Evolutionary conservation across 768 basidiomycete genomes (phyloP).

Genomic region (Naganishia antarctica): DNA sequence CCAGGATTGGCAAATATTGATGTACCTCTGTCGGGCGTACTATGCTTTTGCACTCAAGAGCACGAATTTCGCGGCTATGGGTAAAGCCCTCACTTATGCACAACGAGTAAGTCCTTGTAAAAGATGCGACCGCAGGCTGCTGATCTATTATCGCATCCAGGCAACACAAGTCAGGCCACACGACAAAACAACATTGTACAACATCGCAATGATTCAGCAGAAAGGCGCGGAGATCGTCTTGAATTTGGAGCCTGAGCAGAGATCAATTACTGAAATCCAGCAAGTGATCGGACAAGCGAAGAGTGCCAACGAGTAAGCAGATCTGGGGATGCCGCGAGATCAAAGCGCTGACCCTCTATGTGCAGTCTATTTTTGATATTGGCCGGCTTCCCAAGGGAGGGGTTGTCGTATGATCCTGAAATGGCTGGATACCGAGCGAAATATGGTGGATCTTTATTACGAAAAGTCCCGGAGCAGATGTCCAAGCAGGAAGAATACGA

Average conservation of each 20-base stretch:
- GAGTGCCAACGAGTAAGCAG: slow-evolving; percentile 74
- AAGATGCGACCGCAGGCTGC: not conserved
- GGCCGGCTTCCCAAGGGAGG: slow-evolving; percentile 63
- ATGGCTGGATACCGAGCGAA: slow-evolving; percentile 82
- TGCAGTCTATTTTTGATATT: slow-evolving; percentile 75
- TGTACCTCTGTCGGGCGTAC: slow-evolving; percentile 87
- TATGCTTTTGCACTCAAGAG: slow-evolving; percentile 90
- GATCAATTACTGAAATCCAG: slow-evolving; percentile 73
- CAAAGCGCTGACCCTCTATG: not conserved
- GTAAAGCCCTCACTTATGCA: slow-evolving; percentile 64
- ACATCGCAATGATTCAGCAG: slow-evolving; percentile 97
- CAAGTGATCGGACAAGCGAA: slow-evolving; percentile 71
- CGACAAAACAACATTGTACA: slow-evolving; percentile 87
- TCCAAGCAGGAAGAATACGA: slow-evolving; percentile 63
- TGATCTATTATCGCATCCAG: slow-evolving; percentile 52
- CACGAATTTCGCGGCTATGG: slow-evolving; percentile 74
- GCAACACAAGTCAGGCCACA: slow-evolving; percentile 75
- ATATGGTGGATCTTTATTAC: slow-evolving; percentile 81
- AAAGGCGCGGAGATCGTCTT: slow-evolving; percentile 89
- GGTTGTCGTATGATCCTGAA: slow-evolving; percentile 76
- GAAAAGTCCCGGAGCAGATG: slow-evolving; percentile 78
- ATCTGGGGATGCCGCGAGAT: not conserved
- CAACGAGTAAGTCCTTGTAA: not conserved
- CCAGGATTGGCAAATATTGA: slow-evolving; percentile 67
- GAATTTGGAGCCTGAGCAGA: slow-evolving; percentile 65